Evolutionary conservation across 108 stramenopile species (phyloP), one percentile per base, ranked within the genome.

Genomic region (Bacterosira constricta): DNA sequence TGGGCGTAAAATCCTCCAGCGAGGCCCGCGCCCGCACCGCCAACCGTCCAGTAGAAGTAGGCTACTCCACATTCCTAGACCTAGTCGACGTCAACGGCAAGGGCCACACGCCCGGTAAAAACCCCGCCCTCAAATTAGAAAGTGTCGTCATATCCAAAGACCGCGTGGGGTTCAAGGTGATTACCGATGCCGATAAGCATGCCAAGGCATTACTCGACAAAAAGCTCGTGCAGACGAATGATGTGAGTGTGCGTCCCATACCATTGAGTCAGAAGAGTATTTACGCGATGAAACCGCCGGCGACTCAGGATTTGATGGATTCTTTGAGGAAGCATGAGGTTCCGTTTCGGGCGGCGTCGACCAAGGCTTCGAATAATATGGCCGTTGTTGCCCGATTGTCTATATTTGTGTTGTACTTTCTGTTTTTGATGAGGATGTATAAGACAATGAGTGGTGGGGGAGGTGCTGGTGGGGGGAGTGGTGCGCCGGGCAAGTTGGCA

Each of bases 21-120:
- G 54, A 54, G 18, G 54, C 62, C 4, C 53, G 36, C 4, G 39
- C 62, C 30, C 56, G 35, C 9, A 42, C 39, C 50, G 73, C 74
- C 51, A 71, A 65, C 30, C 71, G 81, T 21, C 87, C 87, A 3
- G 70, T 88, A 20, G 90, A 92, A 66, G 63, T 92, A 13, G 51
- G 83, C 0, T 92, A 90, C 79, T 86, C 85, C 49, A 76, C 62
- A 18, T 93, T 93, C 64, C 67, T 92, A 73, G 88, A 90, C 54
- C 71, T 92, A 36, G 83, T 81, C 3, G 88, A 88, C 42, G 54
- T 74, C 36, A 84, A 74, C 38, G 77, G 75, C 20, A 79, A 76
- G 63, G 69, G 76, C 35, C 75, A 74, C 38, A 47, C 18, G 4
- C 63, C 70, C 11, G 80, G 75, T 0, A 71, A 78, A 63, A 30